phyloP scores from a whole-genome alignment of 345 rosid species.

The Trapa incisa region DNA sequence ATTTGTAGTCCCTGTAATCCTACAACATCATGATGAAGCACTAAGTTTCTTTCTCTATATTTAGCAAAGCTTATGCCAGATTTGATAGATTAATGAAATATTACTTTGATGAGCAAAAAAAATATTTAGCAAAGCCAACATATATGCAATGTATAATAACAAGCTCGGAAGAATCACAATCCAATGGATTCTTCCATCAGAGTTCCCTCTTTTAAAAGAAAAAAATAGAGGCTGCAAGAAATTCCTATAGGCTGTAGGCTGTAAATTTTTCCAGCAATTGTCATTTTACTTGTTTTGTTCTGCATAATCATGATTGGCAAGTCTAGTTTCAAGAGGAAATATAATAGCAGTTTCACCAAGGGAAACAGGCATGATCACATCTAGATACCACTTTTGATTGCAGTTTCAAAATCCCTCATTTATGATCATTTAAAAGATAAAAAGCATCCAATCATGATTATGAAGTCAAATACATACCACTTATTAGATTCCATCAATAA shows the following conservation, averaged over 20 bases:
- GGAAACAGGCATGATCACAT: not conserved
- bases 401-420: not conserved
- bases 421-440: not conserved
- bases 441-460: not conserved
- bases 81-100: too few species aligned
- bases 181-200: not conserved
- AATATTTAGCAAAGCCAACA: not conserved
- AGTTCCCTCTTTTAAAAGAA: not conserved
- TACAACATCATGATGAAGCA: conserved; percentile 15
- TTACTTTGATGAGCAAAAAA: too few species aligned
- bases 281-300: not conserved
- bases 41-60: not conserved
- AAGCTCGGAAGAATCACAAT: not conserved
- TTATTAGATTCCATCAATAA: not conserved
- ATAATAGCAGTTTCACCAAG: not conserved
- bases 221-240: not conserved
- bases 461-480: not conserved
- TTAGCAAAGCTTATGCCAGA: not conserved
- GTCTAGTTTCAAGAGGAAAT: not conserved
- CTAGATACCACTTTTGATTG: not conserved
- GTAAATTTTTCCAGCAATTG: not conserved
- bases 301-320: not conserved
- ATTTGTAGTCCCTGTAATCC: conserved; percentile 32
- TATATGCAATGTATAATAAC: not conserved
- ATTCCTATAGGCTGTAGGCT: not conserved